These are phyloP conservation scores for Pezicula neosporulosa DNA, from an alignment of 2,329 filamentous ascomycete genomes.

Conservation along the genomic window DNA sequence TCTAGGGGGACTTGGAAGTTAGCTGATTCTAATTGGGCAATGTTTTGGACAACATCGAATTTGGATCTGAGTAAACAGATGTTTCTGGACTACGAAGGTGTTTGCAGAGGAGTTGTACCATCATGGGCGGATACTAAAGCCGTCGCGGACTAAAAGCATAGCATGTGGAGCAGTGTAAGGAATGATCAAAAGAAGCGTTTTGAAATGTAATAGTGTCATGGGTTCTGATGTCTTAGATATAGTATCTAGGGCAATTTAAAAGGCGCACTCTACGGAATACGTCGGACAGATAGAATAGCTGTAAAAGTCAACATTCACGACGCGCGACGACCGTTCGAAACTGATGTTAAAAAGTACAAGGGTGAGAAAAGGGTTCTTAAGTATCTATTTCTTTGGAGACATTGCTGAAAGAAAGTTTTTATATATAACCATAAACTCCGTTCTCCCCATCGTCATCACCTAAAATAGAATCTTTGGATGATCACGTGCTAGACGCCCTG, in stretches of 20 bases:
- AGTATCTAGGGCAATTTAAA: neutral
- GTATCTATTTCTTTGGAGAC: too few relatives aligned
- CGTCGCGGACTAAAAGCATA: slow-evolving; percentile 48
- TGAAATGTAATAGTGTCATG: neutral
- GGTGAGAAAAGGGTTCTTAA: too few relatives aligned
- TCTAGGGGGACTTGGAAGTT: slow-evolving; percentile 81
- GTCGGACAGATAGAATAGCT: too few relatives aligned
- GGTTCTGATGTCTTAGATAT: neutral
- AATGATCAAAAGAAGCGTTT: neutral
- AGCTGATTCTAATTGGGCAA: slow-evolving; percentile 82
- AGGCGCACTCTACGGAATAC: too few relatives aligned
- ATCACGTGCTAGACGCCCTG: too few relatives aligned
- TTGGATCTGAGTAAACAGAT: slow-evolving; percentile 50
- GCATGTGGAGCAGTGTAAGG: neutral
- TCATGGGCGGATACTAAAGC: slow-evolving; percentile 61
- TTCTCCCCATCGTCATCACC: too few relatives aligned
- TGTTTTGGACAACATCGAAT: slow-evolving; percentile 92
- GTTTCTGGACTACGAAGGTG: slow-evolving; percentile 68
- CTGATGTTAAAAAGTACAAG: too few relatives aligned
- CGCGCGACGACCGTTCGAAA: too few relatives aligned
- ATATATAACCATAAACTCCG: too few relatives aligned
- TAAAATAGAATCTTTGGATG: too few relatives aligned
- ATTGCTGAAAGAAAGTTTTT: too few relatives aligned
- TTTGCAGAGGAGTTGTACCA: slow-evolving; percentile 63
- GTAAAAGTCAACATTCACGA: too few relatives aligned